These are phyloP conservation scores for Spinacia oleracea DNA, from an alignment of 179 eudicot species.

Conservation along the genomic window DNA sequence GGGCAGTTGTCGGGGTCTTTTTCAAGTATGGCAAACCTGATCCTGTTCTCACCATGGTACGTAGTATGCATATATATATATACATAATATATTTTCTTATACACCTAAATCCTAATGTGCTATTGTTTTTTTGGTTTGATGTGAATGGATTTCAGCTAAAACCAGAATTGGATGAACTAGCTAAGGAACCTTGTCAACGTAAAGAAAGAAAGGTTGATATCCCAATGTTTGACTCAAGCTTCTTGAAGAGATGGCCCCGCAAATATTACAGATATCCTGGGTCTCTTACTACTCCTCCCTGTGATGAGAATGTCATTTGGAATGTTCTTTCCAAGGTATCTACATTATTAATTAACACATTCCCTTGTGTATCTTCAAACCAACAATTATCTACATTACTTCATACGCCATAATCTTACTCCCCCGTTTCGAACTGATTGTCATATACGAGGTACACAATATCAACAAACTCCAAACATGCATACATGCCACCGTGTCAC, in stretches of 20 bases:
- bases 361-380: too few species aligned
- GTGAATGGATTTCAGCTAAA: conserved; percentile 40
- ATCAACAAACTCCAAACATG: too few species aligned
- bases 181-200: conserved; percentile 31
- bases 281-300: conserved; percentile 77
- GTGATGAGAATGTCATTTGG: conserved; percentile 61
- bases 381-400: too few species aligned
- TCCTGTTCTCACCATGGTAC: conserved; percentile 40
- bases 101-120: too few species aligned
- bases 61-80: too few species aligned
- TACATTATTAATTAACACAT: too few species aligned
- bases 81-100: too few species aligned
- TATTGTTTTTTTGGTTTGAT: too few species aligned
- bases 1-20: conserved; percentile 49
- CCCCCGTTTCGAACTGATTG: too few species aligned
- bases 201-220: conserved; percentile 23
- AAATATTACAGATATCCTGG: conserved; percentile 61
- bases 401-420: too few species aligned
- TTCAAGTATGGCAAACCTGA: conserved; percentile 49
- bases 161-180: conserved; percentile 42
- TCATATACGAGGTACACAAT: too few species aligned
- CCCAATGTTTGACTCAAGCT: conserved; percentile 33
- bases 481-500: too few species aligned
- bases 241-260: conserved; percentile 38
- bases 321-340: conserved; percentile 54